Evolutionary conservation across 2,329 filamentous ascomycete genomes (phyloP).

Genomic region (Phyllosticta citrichinensis): DNA sequence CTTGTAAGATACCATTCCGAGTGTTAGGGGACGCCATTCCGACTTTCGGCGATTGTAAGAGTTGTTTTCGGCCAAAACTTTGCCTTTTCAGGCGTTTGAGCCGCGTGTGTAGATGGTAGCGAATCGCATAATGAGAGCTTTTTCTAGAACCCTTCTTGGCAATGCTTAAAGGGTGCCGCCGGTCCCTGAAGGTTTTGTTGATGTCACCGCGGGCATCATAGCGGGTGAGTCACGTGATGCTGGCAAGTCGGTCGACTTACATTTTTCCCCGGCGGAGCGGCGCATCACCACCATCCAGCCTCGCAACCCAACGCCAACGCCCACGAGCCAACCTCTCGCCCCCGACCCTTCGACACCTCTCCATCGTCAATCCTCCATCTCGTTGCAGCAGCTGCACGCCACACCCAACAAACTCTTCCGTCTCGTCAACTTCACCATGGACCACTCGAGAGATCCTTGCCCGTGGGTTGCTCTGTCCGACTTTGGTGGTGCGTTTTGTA

Average conservation of each 20-base stretch:
- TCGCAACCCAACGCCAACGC: conserved; percentile 2
- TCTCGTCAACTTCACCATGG: conserved; percentile 45
- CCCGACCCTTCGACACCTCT: background rate
- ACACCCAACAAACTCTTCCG: background rate
- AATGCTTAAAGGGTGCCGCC: background rate
- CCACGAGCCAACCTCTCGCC: background rate
- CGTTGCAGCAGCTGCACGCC: background rate
- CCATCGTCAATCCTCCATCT: background rate
- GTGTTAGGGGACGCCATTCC: background rate
- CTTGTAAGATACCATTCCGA: background rate
- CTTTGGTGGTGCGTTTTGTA: conserved; percentile 92
- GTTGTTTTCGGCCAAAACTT: background rate
- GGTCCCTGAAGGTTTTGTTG: background rate
- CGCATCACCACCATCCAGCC: conserved; percentile 3
- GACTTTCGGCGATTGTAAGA: background rate
- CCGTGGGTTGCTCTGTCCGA: conserved; percentile 95
- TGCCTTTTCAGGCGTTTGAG: background rate
- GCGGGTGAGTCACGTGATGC: background rate
- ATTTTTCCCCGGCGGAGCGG: background rate
- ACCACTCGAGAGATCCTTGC: conserved; percentile 94
- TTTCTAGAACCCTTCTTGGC: background rate
- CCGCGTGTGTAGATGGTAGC: background rate
- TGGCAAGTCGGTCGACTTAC: conserved; percentile 1
- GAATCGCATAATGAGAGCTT: background rate
- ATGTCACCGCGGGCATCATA: background rate